Percentiles rank a stretch among this genome's conserved stretches.
Conservation (phyloP, 1,139 yeast species). For the Suhomyces wounanorum region DNA sequence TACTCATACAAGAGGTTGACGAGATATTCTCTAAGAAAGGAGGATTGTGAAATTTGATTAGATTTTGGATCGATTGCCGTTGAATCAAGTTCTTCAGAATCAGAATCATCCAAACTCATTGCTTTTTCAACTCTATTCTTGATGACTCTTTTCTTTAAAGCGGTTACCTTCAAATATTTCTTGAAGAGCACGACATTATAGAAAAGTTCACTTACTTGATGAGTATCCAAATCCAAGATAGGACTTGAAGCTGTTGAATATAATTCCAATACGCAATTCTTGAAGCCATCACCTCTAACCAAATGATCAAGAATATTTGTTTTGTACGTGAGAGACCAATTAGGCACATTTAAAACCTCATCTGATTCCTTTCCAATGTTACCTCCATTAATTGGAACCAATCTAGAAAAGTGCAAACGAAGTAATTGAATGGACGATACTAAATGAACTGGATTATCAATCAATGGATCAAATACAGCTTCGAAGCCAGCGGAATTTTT, state of each 20-base stretch:
- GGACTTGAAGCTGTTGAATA: slow-evolving; percentile 51
- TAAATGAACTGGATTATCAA: slow-evolving; percentile 56
- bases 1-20: slow-evolving; percentile 37
- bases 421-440: slow-evolving; percentile 48
- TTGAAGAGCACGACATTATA: slow-evolving; percentile 37
- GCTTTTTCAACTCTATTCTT: not conserved
- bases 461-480: slow-evolving; percentile 46
- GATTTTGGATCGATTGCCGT: slow-evolving; percentile 2
- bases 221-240: slow-evolving; percentile 50
- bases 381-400: slow-evolving; percentile 15
- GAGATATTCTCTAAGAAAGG: slow-evolving; percentile 10
- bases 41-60: slow-evolving; percentile 17
- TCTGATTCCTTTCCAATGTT: slow-evolving; percentile 21
- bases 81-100: slow-evolving; percentile 5
- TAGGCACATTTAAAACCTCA: slow-evolving; percentile 57
- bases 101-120: not conserved
- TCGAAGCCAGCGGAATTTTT: slow-evolving; percentile 60
- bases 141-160: not conserved
- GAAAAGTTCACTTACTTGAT: slow-evolving; percentile 42
- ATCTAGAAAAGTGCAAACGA: slow-evolving; percentile 31
- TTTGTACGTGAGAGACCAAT: slow-evolving; percentile 52
- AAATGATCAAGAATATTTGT: slow-evolving; percentile 51
- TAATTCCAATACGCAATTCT: slow-evolving; percentile 39
- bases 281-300: slow-evolving; percentile 38
- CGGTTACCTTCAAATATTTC: slow-evolving; percentile 33